Evolutionary conservation across 176 grass and related monocot genomes (phyloP), one percentile per base, ranked within the genome.

Genomic region (Poa annua): DNA sequence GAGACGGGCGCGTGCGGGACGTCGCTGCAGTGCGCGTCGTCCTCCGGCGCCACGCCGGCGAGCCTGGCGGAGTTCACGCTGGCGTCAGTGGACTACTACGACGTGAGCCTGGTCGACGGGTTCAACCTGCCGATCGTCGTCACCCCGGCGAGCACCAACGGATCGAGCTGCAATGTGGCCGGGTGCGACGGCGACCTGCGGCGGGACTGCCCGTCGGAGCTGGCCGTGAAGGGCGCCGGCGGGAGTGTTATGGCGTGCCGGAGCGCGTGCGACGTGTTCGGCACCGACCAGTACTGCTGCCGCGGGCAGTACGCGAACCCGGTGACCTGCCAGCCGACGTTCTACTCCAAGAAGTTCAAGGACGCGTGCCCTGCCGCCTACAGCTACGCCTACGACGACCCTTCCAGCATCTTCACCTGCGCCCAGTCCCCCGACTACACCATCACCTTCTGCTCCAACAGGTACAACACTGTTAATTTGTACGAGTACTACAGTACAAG

Each of bases 341-440:
- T 75, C 77, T 97, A 97, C 76, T 97, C 90, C 0, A 93, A 91
- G 29, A 82, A 85, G 77, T 94, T 97, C 72, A 97, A 97, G 90
- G 77, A 39, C 0, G 90, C 84, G 0, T 94, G 95, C 86, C 95
- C 95, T 0, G 84, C 66, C 41, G 88, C 95, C 6, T 97, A 94
- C 69, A 94, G 92, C 86, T 97, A 97, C 71, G 92, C 95, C 4
- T 97, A 97, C 77, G 95, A 97, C 48, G 95, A 97, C 34, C 95
- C 90, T 3, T 78, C 88, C 22, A 94, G 88, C 73, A 92, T 92
- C 54, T 90, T 89, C 68, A 92, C 85, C 15, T 97, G 94, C 84
- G n/a, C 67, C 25, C 38, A 62, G 35, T 90, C 84, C 11, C 63
- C 15, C 29, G 94, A 97, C 65, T 92, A 92, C 68, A 81, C 80